Base-by-base conservation (phyloP, 2,329 filamentous ascomycete species). In the Pseudogymnoascus sp. region DNA sequence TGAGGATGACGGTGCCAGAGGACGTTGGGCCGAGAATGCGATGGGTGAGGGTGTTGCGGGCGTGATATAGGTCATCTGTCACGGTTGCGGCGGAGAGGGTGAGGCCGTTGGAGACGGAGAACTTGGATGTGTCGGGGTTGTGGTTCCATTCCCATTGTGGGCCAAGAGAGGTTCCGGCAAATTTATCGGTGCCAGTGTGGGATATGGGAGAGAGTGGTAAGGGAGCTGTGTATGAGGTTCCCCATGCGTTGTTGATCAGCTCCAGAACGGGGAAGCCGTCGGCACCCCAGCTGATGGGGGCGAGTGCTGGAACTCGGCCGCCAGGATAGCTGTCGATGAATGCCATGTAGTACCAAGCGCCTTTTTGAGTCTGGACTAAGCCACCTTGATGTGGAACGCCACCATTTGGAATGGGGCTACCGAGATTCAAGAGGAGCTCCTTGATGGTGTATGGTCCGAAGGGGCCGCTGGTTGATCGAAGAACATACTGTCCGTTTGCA, bases 61-160 rank as follows among this genome's bases (percentile, higher is more conserved):
- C 78, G 0, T 67, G 66, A 62, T 75, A 81, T 2, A 85, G 68
- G 66, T 84, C 82, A 12, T 73, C 70, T 0, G 82, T 85, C 0
- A 84, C 76, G 0, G 78, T 81, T 1, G 79, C 79, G 1, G 82
- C 79, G 28, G 70, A 72, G 1, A 85, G 73, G 0, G 73, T 75
- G 2, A 85, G 67, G 1, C 80, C 78, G 30, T 77, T 72, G 41
- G 74, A 69, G 9, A 83, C 73, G 1, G 67, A 69, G 67, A 72
- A 85, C 7, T 77, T 79, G 8, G 70, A 72, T 0, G 71, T 75
- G 62, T 85, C 81, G 0, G 83, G 83, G 69, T 85, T 85, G 66
- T 85, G 83, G 67, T 86, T 86, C 82, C 83, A 86, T 69, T 86
- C 83, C 80, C 81, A 86, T 2, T 77, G 72, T 0, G 75, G 74